A percentile compares a stretch with the other conserved stretches of the same genome.
These are phyloP conservation scores for Pelargonium australe DNA, from an alignment of 441 rosid genomes.

Conservation along the genomic window DNA sequence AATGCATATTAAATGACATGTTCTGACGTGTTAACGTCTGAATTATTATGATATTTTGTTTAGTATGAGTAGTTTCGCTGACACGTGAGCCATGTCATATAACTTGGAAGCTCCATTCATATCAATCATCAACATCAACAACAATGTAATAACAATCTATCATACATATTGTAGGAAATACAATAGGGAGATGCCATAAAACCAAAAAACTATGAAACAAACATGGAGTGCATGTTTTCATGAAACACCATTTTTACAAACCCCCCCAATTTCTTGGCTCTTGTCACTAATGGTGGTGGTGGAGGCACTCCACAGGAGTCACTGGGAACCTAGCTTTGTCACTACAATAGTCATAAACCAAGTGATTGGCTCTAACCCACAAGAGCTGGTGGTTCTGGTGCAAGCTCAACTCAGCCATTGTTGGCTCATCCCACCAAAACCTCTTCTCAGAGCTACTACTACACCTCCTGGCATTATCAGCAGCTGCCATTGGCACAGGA, in stretches of 20 bases:
- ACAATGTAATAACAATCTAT: background rate
- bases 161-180: background rate
- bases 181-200: no score
- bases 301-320: background rate
- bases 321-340: background rate
- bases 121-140: no score
- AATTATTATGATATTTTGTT: no score
- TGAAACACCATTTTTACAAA: no score
- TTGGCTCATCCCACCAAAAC: constrained; percentile 2
- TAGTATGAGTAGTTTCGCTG: no score
- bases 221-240: background rate
- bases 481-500: background rate
- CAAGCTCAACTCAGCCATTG: background rate
- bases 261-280: no score
- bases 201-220: background rate
- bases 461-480: background rate
- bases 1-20: no score
- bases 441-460: background rate
- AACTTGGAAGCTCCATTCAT: no score
- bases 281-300: background rate
- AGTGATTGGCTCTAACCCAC: background rate
- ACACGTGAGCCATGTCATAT: no score
- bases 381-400: constrained; percentile 2
- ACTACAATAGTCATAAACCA: constrained; percentile 7
- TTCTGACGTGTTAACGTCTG: no score